Percentiles rank a stretch among this genome's conserved stretches.
These are phyloP conservation scores for Spironucleus salmonicida DNA, from an alignment of 208 protist genomes.

Conservation along the genomic window DNA sequence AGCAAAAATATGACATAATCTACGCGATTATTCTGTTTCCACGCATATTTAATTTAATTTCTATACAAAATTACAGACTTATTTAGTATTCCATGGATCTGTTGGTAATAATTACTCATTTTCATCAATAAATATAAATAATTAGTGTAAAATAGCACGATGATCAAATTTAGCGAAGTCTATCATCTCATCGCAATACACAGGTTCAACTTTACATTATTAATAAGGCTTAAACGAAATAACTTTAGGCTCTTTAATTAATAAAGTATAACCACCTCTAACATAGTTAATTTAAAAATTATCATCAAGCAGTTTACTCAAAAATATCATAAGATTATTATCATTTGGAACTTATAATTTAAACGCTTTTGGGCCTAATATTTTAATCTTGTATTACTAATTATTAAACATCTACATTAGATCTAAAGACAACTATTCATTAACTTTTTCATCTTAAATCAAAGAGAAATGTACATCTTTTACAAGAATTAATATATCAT, in stretches of 20 bases:
- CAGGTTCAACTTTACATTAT: neutral
- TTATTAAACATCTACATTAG: neutral
- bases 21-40: too few relatives aligned
- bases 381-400: neutral
- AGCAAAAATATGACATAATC: too few relatives aligned
- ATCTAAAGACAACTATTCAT: neutral
- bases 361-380: neutral
- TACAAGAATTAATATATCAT: neutral
- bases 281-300: neutral
- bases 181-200: neutral
- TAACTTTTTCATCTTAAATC: neutral
- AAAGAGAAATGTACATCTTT: neutral
- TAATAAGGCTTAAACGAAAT: neutral
- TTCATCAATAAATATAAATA: too few relatives aligned
- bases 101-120: too few relatives aligned
- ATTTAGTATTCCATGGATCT: too few relatives aligned
- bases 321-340: neutral
- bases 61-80: too few relatives aligned
- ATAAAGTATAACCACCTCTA: constrained; percentile 4
- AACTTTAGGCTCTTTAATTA: constrained; percentile 13
- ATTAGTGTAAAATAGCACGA: too few relatives aligned
- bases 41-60: too few relatives aligned
- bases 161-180: constrained; percentile 25
- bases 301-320: neutral
- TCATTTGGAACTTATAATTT: neutral